Base-by-base conservation (phyloP, 306 rosid genomes). In the Vicia sativa region DNA sequence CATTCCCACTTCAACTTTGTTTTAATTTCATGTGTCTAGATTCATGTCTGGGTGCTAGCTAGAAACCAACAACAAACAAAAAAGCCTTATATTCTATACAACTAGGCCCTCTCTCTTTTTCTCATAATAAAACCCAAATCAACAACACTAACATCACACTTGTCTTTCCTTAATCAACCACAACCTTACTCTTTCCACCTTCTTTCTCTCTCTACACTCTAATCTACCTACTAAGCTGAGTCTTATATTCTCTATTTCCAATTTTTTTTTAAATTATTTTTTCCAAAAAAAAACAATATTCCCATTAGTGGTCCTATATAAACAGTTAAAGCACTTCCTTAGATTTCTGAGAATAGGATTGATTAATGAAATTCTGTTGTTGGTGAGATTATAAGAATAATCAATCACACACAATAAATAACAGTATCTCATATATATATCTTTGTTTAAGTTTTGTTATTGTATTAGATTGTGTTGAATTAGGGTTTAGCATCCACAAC, bases 41-140 rank as follows among this genome's bases (percentile, higher is more conserved):
- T 31, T 41, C 29, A 82, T 79, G 92, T 84, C 43, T 79, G 96
- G 96, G 21, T 82, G 87, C 69, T 87, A 77, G 96, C 68, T 86
- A 78, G 97, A 97, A 87, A 90, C 81, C 99, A 90, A 66, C 26
- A 4, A 37, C 26, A 18, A 50, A 31, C 35, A 31, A 31, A 31
- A 31, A 12, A 18, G 18, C 59, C 67, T 31, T 44, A 45, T n/a
- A 57, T 44, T 60, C 35, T 37, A 70, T 2, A 49, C 12, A 2
- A 38, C 55, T 69, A 37, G 50, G 3, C 68, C 41, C 72, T 55
- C 60, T 53, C 11, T 23, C 19, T 31, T 31, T 21, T 31, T 31
- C 34, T 19, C 58, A 21, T 52, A 19, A 19, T 52, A 9, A 10
- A 53, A 53, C 23, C 59, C 70, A 46, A 48, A 25, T 65, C 35